Evolutionary conservation across 345 rosid genomes (phyloP), one percentile per base, ranked within the genome.

Genomic region (Psidium friedrichsthalianum): DNA sequence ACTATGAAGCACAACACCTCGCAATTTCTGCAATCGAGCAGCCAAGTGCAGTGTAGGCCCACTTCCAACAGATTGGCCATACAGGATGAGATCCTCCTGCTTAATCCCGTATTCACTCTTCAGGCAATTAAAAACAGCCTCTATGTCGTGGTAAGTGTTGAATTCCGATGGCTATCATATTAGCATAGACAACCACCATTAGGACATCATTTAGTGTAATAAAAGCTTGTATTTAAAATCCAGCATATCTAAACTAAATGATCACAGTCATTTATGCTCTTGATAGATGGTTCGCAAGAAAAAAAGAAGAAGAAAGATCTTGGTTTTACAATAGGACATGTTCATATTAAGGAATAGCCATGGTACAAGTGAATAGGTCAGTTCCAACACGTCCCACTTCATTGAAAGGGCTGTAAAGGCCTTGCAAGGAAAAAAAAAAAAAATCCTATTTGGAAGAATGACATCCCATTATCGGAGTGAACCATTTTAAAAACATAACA

Each of bases 61-160:
- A 82, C 99, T 97, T 83, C 99, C 99, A 74, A 97, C 99, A 27
- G 99, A 97, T 85, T 97, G 99, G 8, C 99, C 99, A 13, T 97
- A 97, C 44, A 97, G 74, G 59, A 96, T 97, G 87, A 97, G 84
- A 56, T 96, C 99, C 88, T 97, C 98, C 85, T 94, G 96, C 83
- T 91, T 93, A 20, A 96, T 82, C 32, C 89, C 94, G 85, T 96
- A 95, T 49, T 94, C 96, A 83, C 86, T 91, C 89, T 91, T 93
- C 92, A 96, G 90, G 86, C 99, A 97, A 85, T 89, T 91, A 90
- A 96, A 94, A 58, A 93, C 94, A 10, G 99, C 97, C 83, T 97
- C 99, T 56, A 97, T 95, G 90, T 97, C 99, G 55, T 95, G 85
- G 86, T 97, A 97, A 29, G 99, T 96, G 91, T 97, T 97, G 90